Conservation (phyloP, 176 grass and related monocot genomes). For the Musa troglodytarum region DNA sequence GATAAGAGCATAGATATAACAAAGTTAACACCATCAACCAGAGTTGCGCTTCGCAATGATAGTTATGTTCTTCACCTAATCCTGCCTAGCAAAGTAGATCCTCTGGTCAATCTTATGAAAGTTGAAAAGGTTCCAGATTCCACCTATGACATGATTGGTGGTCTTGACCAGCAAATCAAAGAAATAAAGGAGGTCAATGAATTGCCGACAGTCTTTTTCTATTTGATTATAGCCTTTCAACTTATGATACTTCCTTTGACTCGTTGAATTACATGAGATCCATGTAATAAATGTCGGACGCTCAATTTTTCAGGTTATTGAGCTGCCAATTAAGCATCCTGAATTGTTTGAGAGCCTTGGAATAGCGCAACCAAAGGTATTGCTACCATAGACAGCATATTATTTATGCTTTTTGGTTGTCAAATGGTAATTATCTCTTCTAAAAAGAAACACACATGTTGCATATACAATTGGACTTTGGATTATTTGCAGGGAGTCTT, state of each 20-base stretch:
- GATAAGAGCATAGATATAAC: constrained; percentile 98
- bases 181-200: constrained; percentile 92
- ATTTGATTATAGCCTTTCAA: not conserved
- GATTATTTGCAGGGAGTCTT: constrained; percentile 72
- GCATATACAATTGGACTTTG: not conserved
- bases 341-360: constrained; percentile 97
- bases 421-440: constrained; percentile 5
- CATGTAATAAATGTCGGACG: not conserved
- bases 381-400: not conserved
- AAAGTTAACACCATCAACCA: constrained; percentile 90
- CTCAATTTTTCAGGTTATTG: constrained; percentile 68
- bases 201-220: not conserved
- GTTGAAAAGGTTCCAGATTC: constrained; percentile 99
- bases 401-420: not conserved
- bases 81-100: constrained; percentile 95
- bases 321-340: constrained; percentile 97
- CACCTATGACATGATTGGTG: constrained; percentile 99
- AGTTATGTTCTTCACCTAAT: constrained; percentile 95
- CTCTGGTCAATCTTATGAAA: constrained; percentile 97
- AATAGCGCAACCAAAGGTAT: constrained; percentile 97
- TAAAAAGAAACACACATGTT: constrained; percentile 7
- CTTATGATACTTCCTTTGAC: not conserved
- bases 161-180: constrained; percentile 97
- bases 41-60: constrained; percentile 96
- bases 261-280: not conserved